Evolutionary conservation across 306 rosid genomes (phyloP), one percentile per base, ranked within the genome.

Genomic region (Trifolium fragiferum): DNA sequence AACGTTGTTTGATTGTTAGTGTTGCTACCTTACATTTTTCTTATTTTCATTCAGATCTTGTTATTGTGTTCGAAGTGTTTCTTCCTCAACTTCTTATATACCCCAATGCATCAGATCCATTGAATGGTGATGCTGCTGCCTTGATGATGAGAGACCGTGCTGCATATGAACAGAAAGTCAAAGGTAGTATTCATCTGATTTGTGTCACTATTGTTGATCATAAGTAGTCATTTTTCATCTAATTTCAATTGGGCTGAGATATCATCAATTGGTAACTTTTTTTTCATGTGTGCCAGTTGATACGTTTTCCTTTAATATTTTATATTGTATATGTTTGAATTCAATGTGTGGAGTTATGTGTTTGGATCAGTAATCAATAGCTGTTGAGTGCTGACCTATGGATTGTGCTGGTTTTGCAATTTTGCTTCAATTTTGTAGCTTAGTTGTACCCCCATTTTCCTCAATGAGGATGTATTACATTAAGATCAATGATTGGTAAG

Each of bases 61-160:
- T 89, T 62, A 92, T 88, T 73, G 90, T 92, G 73, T 88, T 93
- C 11, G 97, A 89, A 75, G 90, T 86, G 79, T 93, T 93, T 84
- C 92, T 93, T 84, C 97, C 98, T 5, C 97, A 93, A 84, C 96
- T 93, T 69, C 97, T 93, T 68, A 79, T 91, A 72, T 93, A 93
- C 78, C 98, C 98, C 69, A 93, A 93, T 75, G 88, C 97, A 76
- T 82, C 92, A 15, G 93, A 91, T 75, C 98, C 98, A 54, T 75
- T 91, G 84, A 93, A 93, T 61, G 85, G 87, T 69, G 97, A 89
- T 68, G 98, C 97, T 74, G 98, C 97, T 80, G 93, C 93, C 37
- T 65, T 93, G 72, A 86, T 93, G 96, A 88, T 89, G 90, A 84
- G 82, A 30, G 97, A 93, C 77, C 85, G 70, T 53, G 13, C 89